These are phyloP conservation scores for Aspergillus flavus DNA, from an alignment of 2,329 filamentous ascomycete species.

Conservation along the genomic window DNA sequence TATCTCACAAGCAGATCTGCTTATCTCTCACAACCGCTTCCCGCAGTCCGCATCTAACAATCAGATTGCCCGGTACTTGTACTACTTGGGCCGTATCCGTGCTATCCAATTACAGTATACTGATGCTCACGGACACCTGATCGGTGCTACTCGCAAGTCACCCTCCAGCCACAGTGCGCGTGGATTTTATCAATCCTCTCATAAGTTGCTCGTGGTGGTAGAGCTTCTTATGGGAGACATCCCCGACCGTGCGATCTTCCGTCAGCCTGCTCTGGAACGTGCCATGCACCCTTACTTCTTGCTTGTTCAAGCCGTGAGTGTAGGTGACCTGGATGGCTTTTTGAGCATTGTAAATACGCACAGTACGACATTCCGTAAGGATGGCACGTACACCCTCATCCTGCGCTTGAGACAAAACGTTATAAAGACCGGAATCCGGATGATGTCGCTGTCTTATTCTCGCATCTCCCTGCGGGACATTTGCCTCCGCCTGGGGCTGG, in stretches of 20 bases:
- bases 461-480: slow-evolving; percentile 96
- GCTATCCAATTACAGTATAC: slow-evolving; percentile 97
- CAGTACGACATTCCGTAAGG: slow-evolving; percentile 82
- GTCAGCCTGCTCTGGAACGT: slow-evolving; percentile 81
- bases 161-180: slow-evolving; percentile 86
- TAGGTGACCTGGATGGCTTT: slow-evolving; percentile 95
- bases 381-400: slow-evolving; percentile 94
- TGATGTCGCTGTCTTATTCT: slow-evolving; percentile 98
- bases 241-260: slow-evolving; percentile 91
- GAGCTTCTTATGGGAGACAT: slow-evolving; percentile 99
- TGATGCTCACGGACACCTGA: slow-evolving; percentile 91
- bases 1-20: slow-evolving; percentile 92
- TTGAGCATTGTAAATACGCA: slow-evolving; percentile 81
- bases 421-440: slow-evolving; percentile 98
- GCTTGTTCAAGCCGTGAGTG: slow-evolving; percentile 90
- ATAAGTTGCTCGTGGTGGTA: slow-evolving; percentile 93
- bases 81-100: slow-evolving; percentile 94
- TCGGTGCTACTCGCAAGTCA: slow-evolving; percentile 90
- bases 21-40: slow-evolving; percentile 95
- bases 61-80: slow-evolving; percentile 94
- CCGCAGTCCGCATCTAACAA: slow-evolving; percentile 94
- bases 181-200: slow-evolving; percentile 93
- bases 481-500: slow-evolving; percentile 88
- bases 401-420: slow-evolving; percentile 95
- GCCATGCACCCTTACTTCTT: slow-evolving; percentile 91